Conservation (phyloP, 108 stramenopile genomes). For the Aureococcus anophagefferens region DNA sequence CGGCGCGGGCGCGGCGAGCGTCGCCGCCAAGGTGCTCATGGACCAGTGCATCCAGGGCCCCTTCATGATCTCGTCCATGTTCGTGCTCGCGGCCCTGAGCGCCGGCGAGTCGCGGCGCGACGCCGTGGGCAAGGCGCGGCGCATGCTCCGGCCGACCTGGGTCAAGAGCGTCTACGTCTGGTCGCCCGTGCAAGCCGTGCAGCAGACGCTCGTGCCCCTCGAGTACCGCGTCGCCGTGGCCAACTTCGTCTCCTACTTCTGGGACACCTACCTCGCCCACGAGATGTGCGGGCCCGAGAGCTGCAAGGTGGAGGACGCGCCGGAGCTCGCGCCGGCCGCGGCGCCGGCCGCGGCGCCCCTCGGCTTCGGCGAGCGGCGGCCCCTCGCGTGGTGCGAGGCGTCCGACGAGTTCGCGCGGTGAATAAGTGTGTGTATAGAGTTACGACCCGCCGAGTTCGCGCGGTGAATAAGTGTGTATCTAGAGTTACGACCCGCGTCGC, state of each 20-base stretch:
- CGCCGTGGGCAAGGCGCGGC: too few species aligned
- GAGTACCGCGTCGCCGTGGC: conserved; percentile 2
- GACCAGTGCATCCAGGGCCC: neutral
- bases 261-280: conserved; percentile 1
- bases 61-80: neutral
- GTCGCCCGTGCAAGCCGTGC: neutral
- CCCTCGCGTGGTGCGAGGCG: too few species aligned
- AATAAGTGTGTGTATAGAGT: too few species aligned
- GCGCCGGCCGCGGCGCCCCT: too few species aligned
- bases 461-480: too few species aligned
- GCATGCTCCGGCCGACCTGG: neutral
- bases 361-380: too few species aligned
- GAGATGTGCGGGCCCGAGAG: too few species aligned
- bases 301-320: too few species aligned
- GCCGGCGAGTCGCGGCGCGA: neutral
- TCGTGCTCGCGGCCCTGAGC: neutral
- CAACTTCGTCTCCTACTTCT: neutral
- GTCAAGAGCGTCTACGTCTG: neutral
- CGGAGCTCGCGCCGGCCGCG: too few species aligned
- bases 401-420: too few species aligned
- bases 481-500: too few species aligned
- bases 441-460: too few species aligned
- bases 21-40: neutral
- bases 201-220: neutral
- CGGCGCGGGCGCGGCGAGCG: neutral